Evolutionary conservation across 1,284 basidiomycete genomes (phyloP).

Genomic region (Neotropicomus parvogracilis): DNA sequence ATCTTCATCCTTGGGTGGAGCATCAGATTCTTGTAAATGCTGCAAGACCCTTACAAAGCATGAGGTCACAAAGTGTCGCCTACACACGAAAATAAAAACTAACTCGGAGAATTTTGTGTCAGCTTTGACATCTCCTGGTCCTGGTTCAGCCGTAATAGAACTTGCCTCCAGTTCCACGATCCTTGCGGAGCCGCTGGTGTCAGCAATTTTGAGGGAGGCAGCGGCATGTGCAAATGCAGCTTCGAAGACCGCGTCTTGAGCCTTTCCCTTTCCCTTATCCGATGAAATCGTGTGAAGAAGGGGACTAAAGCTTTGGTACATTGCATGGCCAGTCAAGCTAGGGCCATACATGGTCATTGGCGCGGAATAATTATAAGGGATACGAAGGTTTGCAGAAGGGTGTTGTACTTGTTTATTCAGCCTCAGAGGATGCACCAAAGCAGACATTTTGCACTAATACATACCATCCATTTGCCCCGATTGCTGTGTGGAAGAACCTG

Average conservation of each 20-base stretch:
- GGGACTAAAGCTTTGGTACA: slow-evolving; percentile 29
- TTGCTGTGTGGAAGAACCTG: slow-evolving; percentile 30
- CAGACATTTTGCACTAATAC: slow-evolving; percentile 2
- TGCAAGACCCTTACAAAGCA: slow-evolving; percentile 52
- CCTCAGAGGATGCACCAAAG: slow-evolving; percentile 13
- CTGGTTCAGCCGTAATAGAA: slow-evolving; percentile 38
- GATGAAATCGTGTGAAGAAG: slow-evolving; percentile 17
- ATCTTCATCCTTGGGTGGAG: slow-evolving; percentile 59
- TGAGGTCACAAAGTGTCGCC: slow-evolving; percentile 5
- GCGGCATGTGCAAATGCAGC: slow-evolving; percentile 66
- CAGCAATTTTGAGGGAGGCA: slow-evolving; percentile 43
- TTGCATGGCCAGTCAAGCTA: slow-evolving; percentile 32
- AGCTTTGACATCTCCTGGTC: slow-evolving; percentile 24
- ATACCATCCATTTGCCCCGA: slow-evolving; percentile 26
- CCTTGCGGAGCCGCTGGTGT: slow-evolving; percentile 43
- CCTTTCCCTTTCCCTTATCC: slow-evolving; percentile 68
- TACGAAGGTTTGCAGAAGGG: slow-evolving; percentile 8
- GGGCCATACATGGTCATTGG: slow-evolving; percentile 29
- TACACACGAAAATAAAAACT: slow-evolving; percentile 17
- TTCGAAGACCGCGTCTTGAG: slow-evolving; percentile 73
- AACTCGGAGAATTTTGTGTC: slow-evolving; percentile 49
- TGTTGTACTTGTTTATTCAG: slow-evolving; percentile 20
- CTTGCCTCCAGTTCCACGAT: slow-evolving; percentile 55
- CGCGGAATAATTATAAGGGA: slow-evolving; percentile 31
- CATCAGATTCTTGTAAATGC: slow-evolving; percentile 52